These are phyloP conservation scores for Rhodotorula diobovata DNA, from an alignment of 768 basidiomycete genomes.

Conservation along the genomic window DNA sequence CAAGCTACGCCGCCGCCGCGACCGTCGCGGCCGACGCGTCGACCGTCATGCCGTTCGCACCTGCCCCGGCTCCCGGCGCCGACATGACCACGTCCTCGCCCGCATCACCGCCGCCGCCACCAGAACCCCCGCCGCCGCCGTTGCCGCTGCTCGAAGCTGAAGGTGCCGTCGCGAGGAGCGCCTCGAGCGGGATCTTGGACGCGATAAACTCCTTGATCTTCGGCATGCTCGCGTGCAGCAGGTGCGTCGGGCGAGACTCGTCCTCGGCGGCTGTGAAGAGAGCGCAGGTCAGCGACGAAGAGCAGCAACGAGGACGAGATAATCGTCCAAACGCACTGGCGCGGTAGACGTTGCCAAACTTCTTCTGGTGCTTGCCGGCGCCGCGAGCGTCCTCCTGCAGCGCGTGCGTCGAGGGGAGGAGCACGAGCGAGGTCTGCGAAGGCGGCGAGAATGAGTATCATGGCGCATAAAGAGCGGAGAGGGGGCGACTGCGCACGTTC, in stretches of 20 bases:
- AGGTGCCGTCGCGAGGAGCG: neutral
- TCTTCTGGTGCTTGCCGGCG: conserved; percentile 35
- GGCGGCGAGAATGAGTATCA: neutral
- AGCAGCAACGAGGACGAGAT: neutral
- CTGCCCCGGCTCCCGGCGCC: neutral
- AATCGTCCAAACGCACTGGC: conserved; percentile 31
- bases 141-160: neutral
- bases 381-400: conserved; percentile 33
- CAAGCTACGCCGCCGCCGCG: too few species aligned
- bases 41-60: neutral
- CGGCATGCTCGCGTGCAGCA: conserved; percentile 29
- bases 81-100: neutral
- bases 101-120: too few species aligned
- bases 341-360: conserved; percentile 32
- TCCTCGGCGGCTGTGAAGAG: conserved; percentile 26
- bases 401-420: conserved; percentile 25
- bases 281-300: neutral
- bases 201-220: conserved; percentile 34
- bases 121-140: too few species aligned
- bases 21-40: neutral
- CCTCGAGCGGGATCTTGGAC: conserved; percentile 6
- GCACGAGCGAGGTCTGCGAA: conserved; percentile 19
- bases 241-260: conserved; percentile 34
- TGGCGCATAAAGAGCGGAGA: neutral
- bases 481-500: conserved; percentile 4